A percentile compares a stretch with the other conserved stretches of the same genome.
These are phyloP conservation scores for Candida arabinofermentans DNA, from an alignment of 805 yeast genomes.

Conservation along the genomic window DNA sequence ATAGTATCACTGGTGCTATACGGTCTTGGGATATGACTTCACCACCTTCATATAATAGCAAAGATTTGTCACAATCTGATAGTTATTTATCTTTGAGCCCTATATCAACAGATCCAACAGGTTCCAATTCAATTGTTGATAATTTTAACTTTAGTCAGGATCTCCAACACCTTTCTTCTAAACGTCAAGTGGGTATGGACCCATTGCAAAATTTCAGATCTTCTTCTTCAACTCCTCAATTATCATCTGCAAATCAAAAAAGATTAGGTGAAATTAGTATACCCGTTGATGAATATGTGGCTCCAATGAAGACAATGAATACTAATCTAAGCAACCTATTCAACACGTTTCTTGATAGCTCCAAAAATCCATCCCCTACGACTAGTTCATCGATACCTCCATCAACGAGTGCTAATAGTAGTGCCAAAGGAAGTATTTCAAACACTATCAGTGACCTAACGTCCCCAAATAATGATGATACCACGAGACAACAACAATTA, in stretches of 20 bases:
- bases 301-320: slow-evolving; percentile 34
- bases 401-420: not conserved
- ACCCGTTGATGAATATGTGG: slow-evolving; percentile 34
- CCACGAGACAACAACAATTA: not conserved
- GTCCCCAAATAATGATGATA: not conserved
- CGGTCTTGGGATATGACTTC: slow-evolving; percentile 30
- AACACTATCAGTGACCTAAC: not conserved
- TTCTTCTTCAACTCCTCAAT: slow-evolving; percentile 11
- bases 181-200: slow-evolving; percentile 30
- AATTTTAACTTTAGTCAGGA: slow-evolving; percentile 1
- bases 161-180: slow-evolving; percentile 18
- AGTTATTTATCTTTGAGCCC: slow-evolving; percentile 22
- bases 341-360: slow-evolving; percentile 14
- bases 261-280: slow-evolving; percentile 31
- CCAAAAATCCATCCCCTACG: not conserved
- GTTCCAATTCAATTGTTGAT: not conserved
- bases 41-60: slow-evolving; percentile 16
- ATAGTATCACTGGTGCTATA: slow-evolving; percentile 12
- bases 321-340: slow-evolving; percentile 28
- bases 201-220: slow-evolving; percentile 28
- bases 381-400: not conserved
- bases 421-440: not conserved
- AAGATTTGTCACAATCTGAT: slow-evolving; percentile 15
- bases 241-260: slow-evolving; percentile 11
- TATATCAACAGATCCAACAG: not conserved